Conservation (phyloP, 202 grass and related monocot species). For the Cymbopogon flexuosus region DNA sequence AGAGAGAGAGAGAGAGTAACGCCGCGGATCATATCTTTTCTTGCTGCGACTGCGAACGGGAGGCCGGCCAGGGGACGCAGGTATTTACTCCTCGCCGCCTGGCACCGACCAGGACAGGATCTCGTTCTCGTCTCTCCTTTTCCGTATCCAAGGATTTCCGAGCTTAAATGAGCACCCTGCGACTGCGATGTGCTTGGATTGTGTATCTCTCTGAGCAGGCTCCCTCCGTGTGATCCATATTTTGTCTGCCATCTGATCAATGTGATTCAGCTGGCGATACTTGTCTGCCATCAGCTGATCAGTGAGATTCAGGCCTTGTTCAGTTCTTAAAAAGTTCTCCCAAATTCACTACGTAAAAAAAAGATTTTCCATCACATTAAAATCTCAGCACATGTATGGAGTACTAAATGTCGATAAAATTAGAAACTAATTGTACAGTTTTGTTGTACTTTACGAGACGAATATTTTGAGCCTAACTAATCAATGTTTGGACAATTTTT, state of each 20-base stretch:
- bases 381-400: too few relatives aligned
- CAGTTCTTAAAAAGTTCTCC: too few relatives aligned
- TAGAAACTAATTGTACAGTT: too few relatives aligned
- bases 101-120: conserved; percentile 13
- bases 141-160: neutral
- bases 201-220: neutral
- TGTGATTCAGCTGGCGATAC: neutral
- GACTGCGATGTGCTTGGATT: neutral
- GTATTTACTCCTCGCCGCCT: neutral
- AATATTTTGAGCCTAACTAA: too few relatives aligned
- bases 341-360: too few relatives aligned
- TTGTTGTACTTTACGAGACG: too few relatives aligned
- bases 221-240: neutral
- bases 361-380: too few relatives aligned
- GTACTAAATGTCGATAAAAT: too few relatives aligned
- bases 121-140: neutral
- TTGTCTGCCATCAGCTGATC: neutral
- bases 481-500: too few relatives aligned
- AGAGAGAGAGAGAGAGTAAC: too few relatives aligned
- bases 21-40: too few relatives aligned
- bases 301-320: neutral
- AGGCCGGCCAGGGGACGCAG: neutral
- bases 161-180: conserved; percentile 26
- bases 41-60: neutral
- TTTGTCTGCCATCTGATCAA: neutral